Evolutionary conservation across 2,329 filamentous ascomycete genomes (phyloP).

Genomic region (Colletotrichum orbiculare): DNA sequence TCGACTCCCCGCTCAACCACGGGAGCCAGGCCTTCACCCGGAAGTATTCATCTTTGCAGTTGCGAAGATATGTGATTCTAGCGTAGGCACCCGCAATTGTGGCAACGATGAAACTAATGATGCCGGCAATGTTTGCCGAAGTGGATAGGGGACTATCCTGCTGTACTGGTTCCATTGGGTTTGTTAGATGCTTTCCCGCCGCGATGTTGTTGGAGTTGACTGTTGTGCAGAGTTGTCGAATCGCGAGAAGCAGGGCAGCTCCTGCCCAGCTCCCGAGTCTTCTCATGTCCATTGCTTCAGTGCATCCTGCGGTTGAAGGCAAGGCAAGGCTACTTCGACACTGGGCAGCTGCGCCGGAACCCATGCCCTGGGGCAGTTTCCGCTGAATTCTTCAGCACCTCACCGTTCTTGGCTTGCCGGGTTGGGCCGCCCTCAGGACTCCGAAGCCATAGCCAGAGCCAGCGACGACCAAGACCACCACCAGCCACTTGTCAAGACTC

Average conservation of each 20-base stretch:
- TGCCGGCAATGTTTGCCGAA: constrained; percentile 55
- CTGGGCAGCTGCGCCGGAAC: no score
- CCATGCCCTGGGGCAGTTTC: neutral
- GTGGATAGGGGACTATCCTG: constrained; percentile 58
- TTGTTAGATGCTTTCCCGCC: no score
- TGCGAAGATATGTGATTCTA: constrained; percentile 56
- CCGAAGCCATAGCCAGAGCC: no score
- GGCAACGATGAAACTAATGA: constrained; percentile 60
- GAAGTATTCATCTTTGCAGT: constrained; percentile 59
- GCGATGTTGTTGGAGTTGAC: no score
- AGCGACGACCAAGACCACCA: no score
- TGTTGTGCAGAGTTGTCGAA: no score
- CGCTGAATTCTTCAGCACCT: neutral
- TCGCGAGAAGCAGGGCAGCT: no score
- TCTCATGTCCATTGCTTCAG: no score
- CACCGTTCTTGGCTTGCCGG: constrained; percentile 4
- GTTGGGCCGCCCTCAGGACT: neutral
- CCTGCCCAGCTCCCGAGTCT: no score
- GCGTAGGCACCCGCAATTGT: constrained; percentile 56
- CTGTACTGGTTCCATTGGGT: constrained; percentile 31
- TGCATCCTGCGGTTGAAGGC: no score
- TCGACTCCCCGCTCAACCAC: constrained; percentile 62
- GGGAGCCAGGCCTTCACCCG: constrained; percentile 57
- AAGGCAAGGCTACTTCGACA: no score
- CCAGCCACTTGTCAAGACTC: no score